Percentiles rank a stretch among this genome's conserved stretches.
phyloP scores from a whole-genome alignment of 2,329 filamentous ascomycete species.

The Apiospora arundinis region DNA sequence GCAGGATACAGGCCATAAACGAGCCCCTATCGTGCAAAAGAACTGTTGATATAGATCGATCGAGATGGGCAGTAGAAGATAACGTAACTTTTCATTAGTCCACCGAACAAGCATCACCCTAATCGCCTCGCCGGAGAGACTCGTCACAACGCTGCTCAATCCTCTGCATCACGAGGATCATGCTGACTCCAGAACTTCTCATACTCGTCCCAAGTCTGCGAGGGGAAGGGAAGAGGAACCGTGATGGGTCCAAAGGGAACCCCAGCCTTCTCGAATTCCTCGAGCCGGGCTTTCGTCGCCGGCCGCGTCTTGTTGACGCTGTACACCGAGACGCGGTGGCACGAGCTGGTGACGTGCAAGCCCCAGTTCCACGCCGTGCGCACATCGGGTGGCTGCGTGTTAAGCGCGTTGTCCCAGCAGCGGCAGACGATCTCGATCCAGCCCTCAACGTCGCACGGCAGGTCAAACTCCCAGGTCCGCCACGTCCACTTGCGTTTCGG shows the following conservation, averaged over 20 bases:
- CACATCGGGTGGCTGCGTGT: slow-evolving; percentile 64
- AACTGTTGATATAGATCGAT: no score
- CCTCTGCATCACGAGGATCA: not conserved
- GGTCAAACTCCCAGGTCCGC: slow-evolving; percentile 67
- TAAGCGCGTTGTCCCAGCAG: slow-evolving; percentile 67
- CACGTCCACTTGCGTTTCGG: slow-evolving; percentile 69
- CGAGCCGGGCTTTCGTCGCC: slow-evolving; percentile 55
- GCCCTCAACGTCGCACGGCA: slow-evolving; percentile 67
- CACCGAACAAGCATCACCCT: not conserved
- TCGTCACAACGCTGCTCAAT: not conserved
- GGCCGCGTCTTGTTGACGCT: slow-evolving; percentile 63
- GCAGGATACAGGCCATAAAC: no score
- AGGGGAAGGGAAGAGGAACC: not conserved
- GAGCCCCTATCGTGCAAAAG: no score
- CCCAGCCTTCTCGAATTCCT: slow-evolving; percentile 55
- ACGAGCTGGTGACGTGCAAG: slow-evolving; percentile 42
- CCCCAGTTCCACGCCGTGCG: slow-evolving; percentile 57
- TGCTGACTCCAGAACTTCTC: slow-evolving; percentile 1
- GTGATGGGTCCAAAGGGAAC: slow-evolving; percentile 60
- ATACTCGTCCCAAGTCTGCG: slow-evolving; percentile 12
- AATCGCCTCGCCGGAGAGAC: not conserved
- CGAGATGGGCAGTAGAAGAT: no score
- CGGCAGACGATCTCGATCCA: slow-evolving; percentile 65
- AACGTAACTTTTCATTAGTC: no score
- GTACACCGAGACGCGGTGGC: slow-evolving; percentile 57